Evolutionary conservation across 108 stramenopile species (phyloP).

Genomic region (Nitzschia sp.): DNA sequence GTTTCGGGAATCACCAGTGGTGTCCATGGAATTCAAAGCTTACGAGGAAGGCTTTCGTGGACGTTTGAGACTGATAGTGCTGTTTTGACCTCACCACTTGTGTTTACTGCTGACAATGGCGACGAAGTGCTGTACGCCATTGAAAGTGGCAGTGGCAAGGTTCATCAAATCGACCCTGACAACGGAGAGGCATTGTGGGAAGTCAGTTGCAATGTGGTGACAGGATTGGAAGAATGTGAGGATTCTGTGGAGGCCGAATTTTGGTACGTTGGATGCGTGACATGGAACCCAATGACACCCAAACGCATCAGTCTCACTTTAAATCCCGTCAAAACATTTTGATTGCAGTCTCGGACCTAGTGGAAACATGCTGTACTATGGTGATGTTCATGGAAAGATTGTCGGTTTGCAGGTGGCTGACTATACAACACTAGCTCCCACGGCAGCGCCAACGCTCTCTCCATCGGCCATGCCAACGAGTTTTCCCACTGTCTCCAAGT

Average conservation of each 20-base stretch:
- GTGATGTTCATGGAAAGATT: constrained; percentile 42
- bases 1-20: constrained; percentile 16
- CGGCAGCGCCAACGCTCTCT: constrained; percentile 10
- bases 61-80: constrained; percentile 12
- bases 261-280: constrained; percentile 4
- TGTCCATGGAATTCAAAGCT: constrained; percentile 23
- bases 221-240: constrained; percentile 19
- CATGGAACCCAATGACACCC: too few relatives aligned
- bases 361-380: constrained; percentile 46
- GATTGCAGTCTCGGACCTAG: constrained; percentile 22
- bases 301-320: too few relatives aligned
- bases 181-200: constrained; percentile 30
- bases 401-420: constrained; percentile 34
- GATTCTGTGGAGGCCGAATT: constrained; percentile 45
- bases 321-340: background rate
- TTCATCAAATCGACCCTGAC: constrained; percentile 26
- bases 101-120: constrained; percentile 11
- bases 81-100: constrained; percentile 17
- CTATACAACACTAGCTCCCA: constrained; percentile 31
- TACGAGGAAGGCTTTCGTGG: constrained; percentile 31
- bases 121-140: constrained; percentile 29
- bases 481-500: constrained; percentile 4
- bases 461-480: constrained; percentile 2
- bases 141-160: constrained; percentile 30
- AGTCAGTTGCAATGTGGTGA: constrained; percentile 25